A percentile compares a stretch with the other conserved stretches of the same genome.
Evolutionary conservation across 2,329 filamentous ascomycete species (phyloP).

Genomic region (Fusarium sp.): DNA sequence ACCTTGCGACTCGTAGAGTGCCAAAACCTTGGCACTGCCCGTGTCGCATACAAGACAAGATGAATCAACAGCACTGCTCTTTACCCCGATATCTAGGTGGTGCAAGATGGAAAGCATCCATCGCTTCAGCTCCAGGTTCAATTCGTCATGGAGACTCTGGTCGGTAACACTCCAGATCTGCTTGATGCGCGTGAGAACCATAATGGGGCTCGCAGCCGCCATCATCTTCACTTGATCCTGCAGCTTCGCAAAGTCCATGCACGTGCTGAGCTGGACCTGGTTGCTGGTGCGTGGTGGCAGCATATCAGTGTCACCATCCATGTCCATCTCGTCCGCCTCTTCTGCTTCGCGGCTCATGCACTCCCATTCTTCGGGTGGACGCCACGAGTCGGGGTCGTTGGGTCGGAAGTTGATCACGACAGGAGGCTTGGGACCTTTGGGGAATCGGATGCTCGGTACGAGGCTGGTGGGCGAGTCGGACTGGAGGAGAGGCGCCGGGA

Average conservation of each 20-base stretch:
- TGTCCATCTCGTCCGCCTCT: neutral
- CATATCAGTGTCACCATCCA: neutral
- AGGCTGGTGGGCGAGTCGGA: constrained; percentile 29
- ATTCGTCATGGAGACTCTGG: constrained; percentile 21
- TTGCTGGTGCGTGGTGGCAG: neutral
- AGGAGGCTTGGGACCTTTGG: constrained; percentile 15
- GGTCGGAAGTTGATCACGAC: constrained; percentile 43
- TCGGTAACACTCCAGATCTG: constrained; percentile 40
- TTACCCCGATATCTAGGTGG: constrained; percentile 51
- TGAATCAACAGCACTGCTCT: constrained; percentile 19
- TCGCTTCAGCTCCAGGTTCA: constrained; percentile 63
- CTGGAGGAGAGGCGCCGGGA: constrained; percentile 22
- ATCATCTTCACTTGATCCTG: constrained; percentile 33
- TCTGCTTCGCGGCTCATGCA: constrained; percentile 32
- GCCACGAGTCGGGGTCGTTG: constrained; percentile 56
- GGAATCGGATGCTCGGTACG: constrained; percentile 7
- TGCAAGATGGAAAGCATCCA: constrained; percentile 70
- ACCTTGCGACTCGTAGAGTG: constrained; percentile 63
- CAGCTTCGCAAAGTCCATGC: constrained; percentile 14
- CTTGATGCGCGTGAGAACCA: constrained; percentile 64
- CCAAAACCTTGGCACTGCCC: constrained; percentile 51
- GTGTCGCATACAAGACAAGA: neutral
- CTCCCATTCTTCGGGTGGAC: constrained; percentile 56
- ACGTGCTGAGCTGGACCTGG: neutral
- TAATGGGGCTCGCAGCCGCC: constrained; percentile 38